Base-by-base conservation (phyloP, 2,329 filamentous ascomycete genomes). In the Xylaria arbuscula region DNA sequence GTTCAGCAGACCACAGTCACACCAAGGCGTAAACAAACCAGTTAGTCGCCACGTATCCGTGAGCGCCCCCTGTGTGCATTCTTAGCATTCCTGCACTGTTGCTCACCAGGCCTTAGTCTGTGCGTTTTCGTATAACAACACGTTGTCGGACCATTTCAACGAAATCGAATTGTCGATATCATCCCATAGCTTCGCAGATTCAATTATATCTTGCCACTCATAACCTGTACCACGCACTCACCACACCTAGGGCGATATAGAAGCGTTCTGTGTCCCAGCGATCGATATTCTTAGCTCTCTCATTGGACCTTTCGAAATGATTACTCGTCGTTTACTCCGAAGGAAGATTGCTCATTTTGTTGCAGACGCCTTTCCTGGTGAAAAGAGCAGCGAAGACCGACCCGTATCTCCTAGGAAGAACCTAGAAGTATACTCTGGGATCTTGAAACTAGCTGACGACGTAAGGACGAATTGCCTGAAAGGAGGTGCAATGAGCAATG, bases 391-490 rank as follows among this genome's bases (percentile, higher is more conserved):
- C 9, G 42, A 22, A 32, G 38, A 40, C 9, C 24, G 28, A n/a
- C 54, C 22, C 22, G 7, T 34, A 32, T 63, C n/a, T n/a, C n/a
- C 59, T n/a, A 48, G 19, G 0, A 7, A 36, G 32, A 57, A 36
- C 15, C 34, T 9, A 36, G 13, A 57, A 11, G 9, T 42, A 34
- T 45, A 42, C 17, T 4, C 58, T 4, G 7, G 6, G 7, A 47
- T 67, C 38, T 42, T 42, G 1, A 59, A 60, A n/a, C 11, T 67
- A 36, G 38, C n/a, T 54, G 6, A 7, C 7, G 28, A 64, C 34
- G 3, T 67, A 19, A 64, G 9, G 40, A 36, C 17, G 13, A 67
- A 60, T 15, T 24, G 32, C 40, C 5, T 60, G 34, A 64, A 36
- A 38, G 54, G 55, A 55, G 54, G 22, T 11, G 0, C 3, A 28